Base-by-base conservation (phyloP, 331 rosid species). In the Erythrophleum ivorense region DNA sequence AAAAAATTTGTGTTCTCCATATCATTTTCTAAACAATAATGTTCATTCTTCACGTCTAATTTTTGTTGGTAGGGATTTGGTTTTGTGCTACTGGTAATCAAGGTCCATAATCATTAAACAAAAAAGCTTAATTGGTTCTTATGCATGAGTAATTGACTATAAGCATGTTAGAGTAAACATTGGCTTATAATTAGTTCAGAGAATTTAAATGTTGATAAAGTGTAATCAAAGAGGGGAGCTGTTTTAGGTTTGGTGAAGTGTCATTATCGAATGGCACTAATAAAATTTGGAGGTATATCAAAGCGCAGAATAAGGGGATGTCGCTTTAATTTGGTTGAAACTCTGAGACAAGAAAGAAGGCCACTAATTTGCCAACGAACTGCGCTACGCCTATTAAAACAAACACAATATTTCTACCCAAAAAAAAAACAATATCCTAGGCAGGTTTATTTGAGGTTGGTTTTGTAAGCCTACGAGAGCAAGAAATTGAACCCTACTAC, bases 231-330 rank as follows among this genome's bases (percentile, higher is more conserved):
- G n/a, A 14, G 1, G 58, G 59, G 54, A 46, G 80, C 33, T 64
- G 49, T 67, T 14, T 31, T 21, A 43, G 21, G 86, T 80, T 86
- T 81, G 91, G 84, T 86, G 52, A 76, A 73, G 75, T 67, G 85
- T 88, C 89, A 52, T 76, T 76, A 54, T 88, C 87, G 15, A 0
- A 54, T 19, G 40, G 74, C 83, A 60, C 83, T 82, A 75, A 43
- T 34, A 29, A 74, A 33, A 31, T 49, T 73, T 9, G 18, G 21
- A 34, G 69, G 21, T 15, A 63, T 55, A 70, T 84, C 71, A 16
- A 45, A 60, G 41, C 62, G 78, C 76, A 86, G 78, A 69, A 77
- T 63, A 40, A 50, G 48, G 64, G 67, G 53, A 16, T 31, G 71
- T 82, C 71, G 59, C 33, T 62, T 33, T 63, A 63, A 14, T 63